Base-by-base conservation (phyloP, 2,329 filamentous ascomycete species). In the Dactylellina parvicollis region DNA sequence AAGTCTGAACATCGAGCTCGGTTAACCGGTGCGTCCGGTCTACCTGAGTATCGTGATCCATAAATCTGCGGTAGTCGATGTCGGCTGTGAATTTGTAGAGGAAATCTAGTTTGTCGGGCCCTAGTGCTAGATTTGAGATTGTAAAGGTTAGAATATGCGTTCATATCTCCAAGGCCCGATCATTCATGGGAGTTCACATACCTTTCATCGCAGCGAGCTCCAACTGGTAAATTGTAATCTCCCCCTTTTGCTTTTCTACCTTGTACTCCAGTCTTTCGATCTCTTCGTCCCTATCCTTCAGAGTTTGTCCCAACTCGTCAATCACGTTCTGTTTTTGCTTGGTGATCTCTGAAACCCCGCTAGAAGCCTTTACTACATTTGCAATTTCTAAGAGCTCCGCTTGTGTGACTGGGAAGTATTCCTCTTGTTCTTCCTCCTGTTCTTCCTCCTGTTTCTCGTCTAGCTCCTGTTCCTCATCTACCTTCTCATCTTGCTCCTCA, bases 201-300 rank as follows among this genome's bases (percentile, higher is more conserved):
- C 67, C 34, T n/a, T 40, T 60, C 52, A 30, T 59, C 4, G 50
- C 59, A 2, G 32, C 67, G 14, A 72, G 38, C 24, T 72, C 36
- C 22, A 65, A 3, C 34, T 59, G 20, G 10, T 12, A 30, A 1
- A 38, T 28, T 7, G 26, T 14, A 10, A 20, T 24, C 30, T 10
- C 38, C 32, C 38, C 20, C 5, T 9, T 40, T n/a, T 62, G 20
- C 1, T 44, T 5, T 2, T 2, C 30, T 26, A 71, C 34, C 2
- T 34, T 20, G 3, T 8, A 3, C 26, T 50, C 28, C 14, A 71
- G 24, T 0, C 4, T 10, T 7, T 16, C 34, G 18, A 44, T 30
- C 16, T 54, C 32, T 28, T 42, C 3, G 2, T 9, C n/a, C 20
- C 26, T 32, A 1, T 32, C 24, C n/a, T 9, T n/a, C n/a, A n/a